Percentiles rank a stretch among this genome's conserved stretches.
Evolutionary conservation across 805 yeast genomes (phyloP).

Genomic region (Kuraishia hungarica): DNA sequence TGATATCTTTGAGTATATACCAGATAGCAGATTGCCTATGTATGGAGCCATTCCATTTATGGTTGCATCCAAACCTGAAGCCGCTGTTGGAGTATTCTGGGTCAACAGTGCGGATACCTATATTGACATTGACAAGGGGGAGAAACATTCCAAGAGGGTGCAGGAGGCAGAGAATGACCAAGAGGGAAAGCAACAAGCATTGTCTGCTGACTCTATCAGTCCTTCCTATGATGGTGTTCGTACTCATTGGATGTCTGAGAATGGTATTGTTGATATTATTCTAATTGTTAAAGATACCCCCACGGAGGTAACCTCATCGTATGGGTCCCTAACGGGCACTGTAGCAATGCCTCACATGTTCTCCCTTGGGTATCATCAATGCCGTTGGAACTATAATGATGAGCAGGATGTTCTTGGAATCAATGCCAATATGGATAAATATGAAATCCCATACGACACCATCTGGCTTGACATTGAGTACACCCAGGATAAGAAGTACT

Average conservation of each 20-base stretch:
- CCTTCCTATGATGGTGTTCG: conserved; percentile 8
- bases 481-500: conserved; percentile 77
- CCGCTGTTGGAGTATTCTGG: conserved; percentile 82
- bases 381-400: conserved; percentile 95
- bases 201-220: not conserved
- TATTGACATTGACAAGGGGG: conserved; percentile 52
- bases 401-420: conserved; percentile 79
- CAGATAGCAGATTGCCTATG: conserved; percentile 79
- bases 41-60: conserved; percentile 92
- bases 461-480: conserved; percentile 96
- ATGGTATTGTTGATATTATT: conserved; percentile 73
- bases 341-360: conserved; percentile 68
- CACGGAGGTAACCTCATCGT: conserved; percentile 44
- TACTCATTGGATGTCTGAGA: conserved; percentile 93
- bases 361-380: conserved; percentile 88
- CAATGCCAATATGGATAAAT: conserved; percentile 57
- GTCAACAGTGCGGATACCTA: conserved; percentile 88
- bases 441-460: conserved; percentile 76
- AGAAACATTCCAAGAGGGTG: conserved; percentile 7
- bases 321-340: conserved; percentile 66
- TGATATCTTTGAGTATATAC: conserved; percentile 90
- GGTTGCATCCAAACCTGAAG: conserved; percentile 51
- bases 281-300: conserved; percentile 54
- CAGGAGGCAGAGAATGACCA: not conserved
- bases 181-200: not conserved